These are phyloP conservation scores for Esteya vermicola DNA, from an alignment of 2,329 filamentous ascomycete genomes.

Conservation along the genomic window DNA sequence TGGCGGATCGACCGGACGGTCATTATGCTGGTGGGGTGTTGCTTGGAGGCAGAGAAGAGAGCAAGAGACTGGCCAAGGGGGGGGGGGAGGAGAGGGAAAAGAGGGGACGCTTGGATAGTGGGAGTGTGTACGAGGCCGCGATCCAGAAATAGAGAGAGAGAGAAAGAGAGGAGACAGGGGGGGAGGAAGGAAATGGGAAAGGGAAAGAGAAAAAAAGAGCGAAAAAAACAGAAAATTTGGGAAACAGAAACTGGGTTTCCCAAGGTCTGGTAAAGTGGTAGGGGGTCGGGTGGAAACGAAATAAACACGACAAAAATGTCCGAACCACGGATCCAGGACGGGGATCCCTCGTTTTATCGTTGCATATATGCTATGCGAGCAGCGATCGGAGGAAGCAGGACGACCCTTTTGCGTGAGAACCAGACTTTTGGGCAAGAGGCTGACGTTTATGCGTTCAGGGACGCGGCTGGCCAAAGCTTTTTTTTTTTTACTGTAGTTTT, in stretches of 20 bases:
- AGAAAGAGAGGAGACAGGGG: not conserved
- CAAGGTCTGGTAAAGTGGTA: too few relatives aligned
- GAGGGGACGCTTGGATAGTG: not conserved
- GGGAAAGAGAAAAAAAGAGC: too few relatives aligned
- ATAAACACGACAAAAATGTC: too few relatives aligned
- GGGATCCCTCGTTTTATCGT: not conserved
- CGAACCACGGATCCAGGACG: not conserved
- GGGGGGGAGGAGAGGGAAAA: not conserved
- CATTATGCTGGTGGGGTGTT: slow-evolving; percentile 3
- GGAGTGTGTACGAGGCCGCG: not conserved
- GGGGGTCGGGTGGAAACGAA: too few relatives aligned
- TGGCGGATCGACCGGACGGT: slow-evolving; percentile 9
- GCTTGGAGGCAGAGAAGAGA: not conserved
- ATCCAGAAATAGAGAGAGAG: not conserved
- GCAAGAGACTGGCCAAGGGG: not conserved
- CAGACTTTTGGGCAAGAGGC: not conserved
- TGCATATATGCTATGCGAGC: not conserved
- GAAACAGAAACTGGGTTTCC: too few relatives aligned
- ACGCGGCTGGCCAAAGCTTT: not conserved
- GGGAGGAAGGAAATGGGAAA: too few relatives aligned
- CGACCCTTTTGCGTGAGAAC: too few relatives aligned
- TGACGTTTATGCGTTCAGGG: slow-evolving; percentile 1
- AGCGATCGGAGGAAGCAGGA: too few relatives aligned
- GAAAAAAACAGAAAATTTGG: too few relatives aligned
- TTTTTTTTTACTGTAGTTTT: too few relatives aligned